A percentile compares a stretch with the other conserved stretches of the same genome.
phyloP scores from a whole-genome alignment of 1,284 basidiomycete genomes.

The Ustilago xerochloae region DNA sequence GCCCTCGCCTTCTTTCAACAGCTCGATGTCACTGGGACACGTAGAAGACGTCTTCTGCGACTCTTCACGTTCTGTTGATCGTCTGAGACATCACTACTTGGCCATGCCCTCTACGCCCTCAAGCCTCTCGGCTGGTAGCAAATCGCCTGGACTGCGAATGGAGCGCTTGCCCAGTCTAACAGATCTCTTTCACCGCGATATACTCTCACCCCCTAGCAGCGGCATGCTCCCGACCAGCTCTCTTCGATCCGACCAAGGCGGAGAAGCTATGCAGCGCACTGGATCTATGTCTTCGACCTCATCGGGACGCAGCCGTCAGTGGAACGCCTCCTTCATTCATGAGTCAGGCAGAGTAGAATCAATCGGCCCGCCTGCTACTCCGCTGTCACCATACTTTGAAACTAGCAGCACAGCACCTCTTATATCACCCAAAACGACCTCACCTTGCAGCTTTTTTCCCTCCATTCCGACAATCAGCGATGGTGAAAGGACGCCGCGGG shows the following conservation, averaged over 20 bases:
- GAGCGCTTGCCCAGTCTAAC: constrained; percentile 39
- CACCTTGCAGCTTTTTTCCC: neutral
- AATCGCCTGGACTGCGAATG: constrained; percentile 15
- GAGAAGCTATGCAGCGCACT: constrained; percentile 14
- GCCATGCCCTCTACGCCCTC: constrained; percentile 31
- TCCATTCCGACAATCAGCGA: constrained; percentile 4
- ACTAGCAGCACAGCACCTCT: neutral
- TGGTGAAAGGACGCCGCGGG: constrained; percentile 28
- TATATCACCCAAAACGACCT: constrained; percentile 12
- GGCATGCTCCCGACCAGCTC: constrained; percentile 9
- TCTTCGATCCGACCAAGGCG: constrained; percentile 9
- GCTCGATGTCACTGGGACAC: constrained; percentile 40
- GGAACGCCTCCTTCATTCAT: constrained; percentile 19
- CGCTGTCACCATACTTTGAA: constrained; percentile 33
- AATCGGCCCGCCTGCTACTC: constrained; percentile 35
- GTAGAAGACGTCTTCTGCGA: constrained; percentile 47
- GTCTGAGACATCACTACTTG: constrained; percentile 31
- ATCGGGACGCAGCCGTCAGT: constrained; percentile 12
- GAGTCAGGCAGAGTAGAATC: constrained; percentile 9
- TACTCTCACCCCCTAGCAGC: constrained; percentile 35
- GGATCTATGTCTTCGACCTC: constrained; percentile 29
- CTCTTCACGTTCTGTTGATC: constrained; percentile 24
- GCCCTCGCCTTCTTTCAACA: constrained; percentile 51
- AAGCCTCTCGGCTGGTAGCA: constrained; percentile 19
- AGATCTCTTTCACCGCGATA: constrained; percentile 37